phyloP scores from a whole-genome alignment of 75 land plant species.

The Gnetum montanum region DNA sequence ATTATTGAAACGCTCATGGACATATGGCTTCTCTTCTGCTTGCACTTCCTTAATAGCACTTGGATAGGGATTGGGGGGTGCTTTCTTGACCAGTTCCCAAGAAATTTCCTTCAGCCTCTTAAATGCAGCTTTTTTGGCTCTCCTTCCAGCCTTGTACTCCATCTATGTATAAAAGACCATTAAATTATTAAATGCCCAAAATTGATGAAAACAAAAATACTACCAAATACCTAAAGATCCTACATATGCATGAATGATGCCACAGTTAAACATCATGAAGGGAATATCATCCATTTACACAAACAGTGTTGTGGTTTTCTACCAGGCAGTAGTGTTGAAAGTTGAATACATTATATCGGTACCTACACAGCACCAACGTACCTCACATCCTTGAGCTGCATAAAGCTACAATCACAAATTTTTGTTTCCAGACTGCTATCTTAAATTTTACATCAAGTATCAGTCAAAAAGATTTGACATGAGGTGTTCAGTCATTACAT shows the following conservation, averaged over 20 bases:
- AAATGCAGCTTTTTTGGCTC: constrained; percentile 45
- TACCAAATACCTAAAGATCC: no score
- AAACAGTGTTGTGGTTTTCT: neutral
- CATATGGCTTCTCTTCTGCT: constrained; percentile 42
- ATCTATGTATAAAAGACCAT: constrained; percentile 17
- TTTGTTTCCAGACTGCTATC: no score
- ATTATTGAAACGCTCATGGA: constrained; percentile 27
- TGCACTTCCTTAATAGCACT: constrained; percentile 45
- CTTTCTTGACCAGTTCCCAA: constrained; percentile 38
- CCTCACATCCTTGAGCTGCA: no score
- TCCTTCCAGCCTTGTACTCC: constrained; percentile 51
- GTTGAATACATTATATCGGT: no score
- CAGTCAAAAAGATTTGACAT: no score
- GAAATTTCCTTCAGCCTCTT: constrained; percentile 36
- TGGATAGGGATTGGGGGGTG: constrained; percentile 56
- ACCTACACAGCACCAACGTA: no score
- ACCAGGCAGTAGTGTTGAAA: no score
- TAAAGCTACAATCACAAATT: no score
- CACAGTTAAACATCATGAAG: neutral
- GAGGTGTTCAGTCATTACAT: no score
- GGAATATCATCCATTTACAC: neutral
- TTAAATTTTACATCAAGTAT: no score
- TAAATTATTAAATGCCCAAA: neutral
- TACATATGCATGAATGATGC: neutral
- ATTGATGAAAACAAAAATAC: no score